Evolutionary conservation across 108 stramenopile species (phyloP), one percentile per base, ranked within the genome.

Genomic region (Cylindrotheca fusiformis): DNA sequence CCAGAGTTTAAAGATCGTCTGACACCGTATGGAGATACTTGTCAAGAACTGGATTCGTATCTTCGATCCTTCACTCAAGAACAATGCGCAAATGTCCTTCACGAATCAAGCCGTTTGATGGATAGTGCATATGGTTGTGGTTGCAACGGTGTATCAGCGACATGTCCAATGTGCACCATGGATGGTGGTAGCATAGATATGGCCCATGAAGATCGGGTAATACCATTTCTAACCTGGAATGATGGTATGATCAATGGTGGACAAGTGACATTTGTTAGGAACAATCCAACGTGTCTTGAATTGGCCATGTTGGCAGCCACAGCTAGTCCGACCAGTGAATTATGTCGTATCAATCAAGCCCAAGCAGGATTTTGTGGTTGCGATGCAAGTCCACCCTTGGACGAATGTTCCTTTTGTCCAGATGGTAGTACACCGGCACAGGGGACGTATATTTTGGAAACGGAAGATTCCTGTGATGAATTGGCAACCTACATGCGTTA

Each of bases 301-400:
- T 24, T 71, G n/a, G 45, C 60, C 19, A 45, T 48, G 48, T 60
- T 62, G 3, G 69, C 52, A 24, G 52, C 51, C 27, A 55, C 41
- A 32, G 61, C 60, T 26, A 55, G 56, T 47, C 32, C 58, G 19
- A 36, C 52, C 1, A 46, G 17, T 1, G 21, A 32, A 18, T 30
- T 44, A 12, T 71, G 69, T 32, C 14, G 27, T 19, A 53, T 52
- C 20, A 44, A 63, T 8, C 48, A 58, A 29, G 61, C 50, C 24
- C 60, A 71, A 29, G 54, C 52, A 3, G 69, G 69, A 27, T 71
- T 63, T 30, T 71, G 69, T 55, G 69, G 69, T 12, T 71, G 69
- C 28, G 36, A 32, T 1, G 45, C 8, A 24, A 31, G 17, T 3
- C 8, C 18, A 14, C 41, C 55, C 2, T 21, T 18, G 3, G 31